Base-by-base conservation (phyloP, 176 grass and related monocot genomes). In the Lolium perenne region DNA sequence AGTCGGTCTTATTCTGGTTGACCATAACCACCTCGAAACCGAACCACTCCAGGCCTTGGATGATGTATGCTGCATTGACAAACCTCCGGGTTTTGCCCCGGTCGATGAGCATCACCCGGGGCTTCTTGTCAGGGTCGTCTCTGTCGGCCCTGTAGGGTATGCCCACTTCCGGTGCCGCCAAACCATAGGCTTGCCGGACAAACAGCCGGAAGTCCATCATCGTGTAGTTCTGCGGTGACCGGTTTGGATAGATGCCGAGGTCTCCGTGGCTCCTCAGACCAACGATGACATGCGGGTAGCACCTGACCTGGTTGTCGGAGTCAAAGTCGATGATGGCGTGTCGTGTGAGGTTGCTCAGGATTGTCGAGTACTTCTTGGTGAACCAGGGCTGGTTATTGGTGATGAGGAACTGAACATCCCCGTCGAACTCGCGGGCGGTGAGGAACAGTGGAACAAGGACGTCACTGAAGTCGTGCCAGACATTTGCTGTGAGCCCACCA, bases 381-480 rank as follows among this genome's bases (percentile, higher is more conserved):
- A 93, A 97, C 87, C 89, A 91, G 35, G 77, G 77, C 65, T 92
- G 65, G 18, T 87, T 88, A 41, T 97, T 75, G 1, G 90, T 89
- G 17, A 97, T 55, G 17, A 97, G 61, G 53, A 97, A 59, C 62
- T 90, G 89, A 25, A 94, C 79, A 35, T 97, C 81, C 56, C 77
- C 53, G 3, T 93, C 58, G 13, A 93, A 88, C 79, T 88, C 61
- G 4, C 71, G 86, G 13, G 90, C 87, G 6, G 94, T 97, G 64
- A 94, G 84, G 84, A 92, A 97, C 51, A 97, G 50, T 17, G 94
- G 94, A 16, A 94, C 61, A 17, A 97, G 81, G 40, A 97, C 78
- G 53, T 97, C 94, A 38, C 87, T 94, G 40, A 94, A n/a, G 43
- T 97, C 92, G 7, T 97, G 92, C 83, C 91, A 97, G 12, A 88